Conservation (phyloP, 345 rosid genomes). For the Murraya paniculata region DNA sequence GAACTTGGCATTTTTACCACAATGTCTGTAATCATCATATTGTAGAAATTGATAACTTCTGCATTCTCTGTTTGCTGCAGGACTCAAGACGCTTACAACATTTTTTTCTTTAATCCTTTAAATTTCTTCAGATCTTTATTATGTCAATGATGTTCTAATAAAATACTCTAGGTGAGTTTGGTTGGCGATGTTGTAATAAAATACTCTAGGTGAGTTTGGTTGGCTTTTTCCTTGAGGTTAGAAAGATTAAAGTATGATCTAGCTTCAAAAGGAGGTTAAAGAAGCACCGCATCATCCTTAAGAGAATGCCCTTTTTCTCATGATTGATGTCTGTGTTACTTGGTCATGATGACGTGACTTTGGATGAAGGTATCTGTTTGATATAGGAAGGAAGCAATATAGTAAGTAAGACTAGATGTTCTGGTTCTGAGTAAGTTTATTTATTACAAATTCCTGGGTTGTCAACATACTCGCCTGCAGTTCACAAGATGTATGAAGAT, state of each 20-base stretch:
- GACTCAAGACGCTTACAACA: background rate
- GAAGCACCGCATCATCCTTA: too few relatives aligned
- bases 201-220: background rate
- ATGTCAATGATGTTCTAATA: background rate
- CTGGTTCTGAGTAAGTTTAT: background rate
- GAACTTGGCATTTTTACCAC: background rate
- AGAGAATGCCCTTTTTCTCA: background rate
- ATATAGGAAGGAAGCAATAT: background rate
- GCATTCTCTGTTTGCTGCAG: background rate
- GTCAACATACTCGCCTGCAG: background rate
- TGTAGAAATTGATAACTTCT: background rate
- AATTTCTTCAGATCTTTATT: background rate
- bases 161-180: background rate
- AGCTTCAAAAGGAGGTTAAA: background rate
- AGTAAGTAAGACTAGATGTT: background rate
- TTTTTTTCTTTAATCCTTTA: background rate
- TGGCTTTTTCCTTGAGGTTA: background rate
- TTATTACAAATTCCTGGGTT: background rate
- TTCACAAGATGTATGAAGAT: background rate
- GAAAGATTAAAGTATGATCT: background rate
- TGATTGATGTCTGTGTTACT: background rate
- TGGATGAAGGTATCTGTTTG: background rate
- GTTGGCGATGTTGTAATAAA: background rate
- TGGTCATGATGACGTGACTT: background rate
- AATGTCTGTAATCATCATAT: background rate